Evolutionary conservation across 2,329 filamentous ascomycete genomes (phyloP), one percentile per base, ranked within the genome.

Genomic region (Hortaea werneckii): DNA sequence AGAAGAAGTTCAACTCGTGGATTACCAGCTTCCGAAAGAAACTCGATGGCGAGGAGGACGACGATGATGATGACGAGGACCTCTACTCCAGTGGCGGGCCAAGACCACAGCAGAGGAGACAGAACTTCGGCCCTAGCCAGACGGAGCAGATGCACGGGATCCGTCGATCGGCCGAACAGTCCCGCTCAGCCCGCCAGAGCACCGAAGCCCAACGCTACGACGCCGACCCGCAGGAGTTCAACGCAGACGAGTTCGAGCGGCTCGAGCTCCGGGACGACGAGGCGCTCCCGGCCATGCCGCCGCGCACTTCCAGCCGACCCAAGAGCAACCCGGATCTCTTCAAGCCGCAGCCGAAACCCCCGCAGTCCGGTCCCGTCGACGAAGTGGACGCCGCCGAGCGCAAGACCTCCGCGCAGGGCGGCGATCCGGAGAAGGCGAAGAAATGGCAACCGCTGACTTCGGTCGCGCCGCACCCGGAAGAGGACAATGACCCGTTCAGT

Each of bases 361-460:
- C 73, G 8, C 76, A 78, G 34, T 71, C 71, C 37, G 79, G 79
- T 1, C 77, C 79, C 8, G 79, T 86, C 2, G 86, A 94, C 58
- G 87, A 95, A 60, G 89, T 95, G 40, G 77, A 83, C 55, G 80
- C 74, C 30, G 63, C 84, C 48, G 92, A 94, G 62, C 78, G 82
- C 29, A 54, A 51, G 30, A 42, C 42, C 10, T 43, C 51, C 27
- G 44, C 47, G 7, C 28, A 47, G 20, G 39, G 40, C 35, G 43
- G 43, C 5, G 51, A 53, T 27, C 72, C 74, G 41, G 67, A 70
- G 54, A 92, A 88, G 69, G 68, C 78, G 40, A 95, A 89, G 76
- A 98, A 98, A 71, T 98, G 92, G 92, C 90, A 98, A 66, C 90
- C 92, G 7, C 71, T 98, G 56, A 87, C 89, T 9, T 77, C 83